These are phyloP conservation scores for Penicillium ucsense DNA, from an alignment of 495 filamentous ascomycete genomes.

Conservation along the genomic window DNA sequence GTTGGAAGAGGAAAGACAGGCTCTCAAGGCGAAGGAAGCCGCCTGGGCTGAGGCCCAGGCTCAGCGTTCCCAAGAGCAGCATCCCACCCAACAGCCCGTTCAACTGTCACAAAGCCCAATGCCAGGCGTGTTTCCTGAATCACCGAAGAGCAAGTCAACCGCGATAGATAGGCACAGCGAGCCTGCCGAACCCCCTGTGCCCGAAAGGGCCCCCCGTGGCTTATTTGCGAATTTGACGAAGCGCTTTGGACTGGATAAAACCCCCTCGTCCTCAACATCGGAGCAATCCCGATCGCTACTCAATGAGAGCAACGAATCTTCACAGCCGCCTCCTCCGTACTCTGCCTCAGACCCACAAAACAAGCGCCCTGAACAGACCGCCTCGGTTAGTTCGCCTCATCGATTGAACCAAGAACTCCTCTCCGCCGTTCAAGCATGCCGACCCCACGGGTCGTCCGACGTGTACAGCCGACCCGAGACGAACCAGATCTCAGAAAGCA, in stretches of 20 bases:
- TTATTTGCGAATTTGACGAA: conserved; percentile 58
- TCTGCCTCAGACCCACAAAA: conserved; percentile 31
- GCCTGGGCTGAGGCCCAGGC: conserved; percentile 33
- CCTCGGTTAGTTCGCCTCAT: conserved; percentile 37
- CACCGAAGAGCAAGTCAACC: conserved; percentile 38
- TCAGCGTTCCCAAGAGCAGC: conserved; percentile 23
- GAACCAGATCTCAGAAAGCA: conserved; percentile 68
- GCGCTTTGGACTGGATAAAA: conserved; percentile 52
- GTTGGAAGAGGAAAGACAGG: conserved; percentile 61
- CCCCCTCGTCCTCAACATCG: conserved; percentile 13
- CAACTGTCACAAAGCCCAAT: conserved; percentile 35
- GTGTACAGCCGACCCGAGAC: conserved; percentile 64
- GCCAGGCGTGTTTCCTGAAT: conserved; percentile 60
- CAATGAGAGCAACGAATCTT: conserved; percentile 19
- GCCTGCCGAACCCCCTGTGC: conserved; percentile 11
- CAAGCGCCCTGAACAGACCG: conserved; percentile 26
- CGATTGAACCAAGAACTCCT: conserved; percentile 51
- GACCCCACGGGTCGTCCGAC: conserved; percentile 62
- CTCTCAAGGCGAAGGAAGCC: conserved; percentile 53
- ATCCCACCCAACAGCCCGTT: conserved; percentile 18
- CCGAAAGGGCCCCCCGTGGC: conserved; percentile 34
- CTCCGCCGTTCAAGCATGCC: conserved; percentile 72
- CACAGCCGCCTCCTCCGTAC: conserved; percentile 31
- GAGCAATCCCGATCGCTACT: conserved; percentile 18
- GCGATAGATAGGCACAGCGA: conserved; percentile 13